Percentiles rank a stretch among this genome's conserved stretches.
Conservation (phyloP, 2,329 filamentous ascomycete genomes). For the Alternaria arbusti region DNA sequence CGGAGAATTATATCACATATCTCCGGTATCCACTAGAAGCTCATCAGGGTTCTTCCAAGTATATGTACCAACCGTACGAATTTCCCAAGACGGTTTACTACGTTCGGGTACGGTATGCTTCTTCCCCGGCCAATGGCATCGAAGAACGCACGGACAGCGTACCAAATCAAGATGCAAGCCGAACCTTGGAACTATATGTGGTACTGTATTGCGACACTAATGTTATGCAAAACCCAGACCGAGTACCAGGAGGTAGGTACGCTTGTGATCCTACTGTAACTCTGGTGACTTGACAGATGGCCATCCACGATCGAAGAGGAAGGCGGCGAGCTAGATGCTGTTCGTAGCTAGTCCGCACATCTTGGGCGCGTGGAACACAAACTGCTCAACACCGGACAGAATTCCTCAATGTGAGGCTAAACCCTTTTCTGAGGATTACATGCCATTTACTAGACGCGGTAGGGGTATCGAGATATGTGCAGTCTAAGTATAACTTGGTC, state of each 20-base stretch:
- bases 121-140: conserved; percentile 9
- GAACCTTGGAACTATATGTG: neutral
- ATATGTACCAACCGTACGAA: neutral
- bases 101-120: conserved; percentile 1
- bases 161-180: neutral
- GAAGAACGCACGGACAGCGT: neutral
- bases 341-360: neutral
- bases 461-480: neutral
- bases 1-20: conserved; percentile 8
- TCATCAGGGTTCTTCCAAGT: conserved; percentile 1
- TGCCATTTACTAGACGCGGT: neutral
- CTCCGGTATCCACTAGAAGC: conserved; percentile 1
- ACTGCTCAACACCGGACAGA: neutral
- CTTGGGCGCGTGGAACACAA: neutral
- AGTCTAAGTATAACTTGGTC: neutral
- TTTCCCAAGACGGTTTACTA: neutral
- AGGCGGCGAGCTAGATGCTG: conserved; percentile 3
- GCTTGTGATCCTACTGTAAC: conserved; percentile 4
- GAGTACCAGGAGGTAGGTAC: conserved; percentile 12
- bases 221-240: conserved; percentile 3
- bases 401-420: neutral
- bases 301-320: conserved; percentile 5
- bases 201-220: conserved; percentile 2
- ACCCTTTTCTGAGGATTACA: neutral
- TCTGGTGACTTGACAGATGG: conserved; percentile 4